Base-by-base conservation (phyloP, 148 eudicot genomes). In the Fagopyrum esculentum region DNA sequence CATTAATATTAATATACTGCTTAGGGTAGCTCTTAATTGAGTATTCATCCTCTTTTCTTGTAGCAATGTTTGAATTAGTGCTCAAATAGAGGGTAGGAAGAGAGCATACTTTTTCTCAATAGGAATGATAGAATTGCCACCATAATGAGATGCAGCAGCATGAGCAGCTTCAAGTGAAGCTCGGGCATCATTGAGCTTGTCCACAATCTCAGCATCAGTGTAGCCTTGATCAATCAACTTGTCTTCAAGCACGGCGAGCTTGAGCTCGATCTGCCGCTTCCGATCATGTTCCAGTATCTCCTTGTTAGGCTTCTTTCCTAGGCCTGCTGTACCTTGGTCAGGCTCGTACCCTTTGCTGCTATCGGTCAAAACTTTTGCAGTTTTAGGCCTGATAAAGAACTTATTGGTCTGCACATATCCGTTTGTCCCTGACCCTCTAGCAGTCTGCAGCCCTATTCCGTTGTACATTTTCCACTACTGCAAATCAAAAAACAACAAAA, bases 211-310 rank as follows among this genome's bases (percentile, higher is more conserved):
- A 0, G 80, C 77, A 26, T 89, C 93, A 2, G 96, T 89, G 26
- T 87, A 95, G 0, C 98, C 98, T 81, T 95, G 91, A 72, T 95
- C 89, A 19, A 50, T 71, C 15, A 95, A 82, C 82, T 89, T 87
- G 74, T 95, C 98, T 61, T 92, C 93, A 13, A 95, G 86, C 6
- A 89, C 80, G 12, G 83, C 84, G 35, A 95, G 87, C 88, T 92
- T 92, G 63, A 95, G 89, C 87, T 95, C 84, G n/a, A 92, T 87
- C 82, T 90, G 97, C 72, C 98, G 84, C 86, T 92, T 95, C 2
- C 98, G 97, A 60, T 95, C 98, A 51, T 95, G 98, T 77, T 95
- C 98, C 9, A 95, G 76, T 11, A 95, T 92, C 12, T 92, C 97
- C 74, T 83, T 83, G 56, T 92, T 92, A 12, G 97, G 82, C 74